phyloP scores from a whole-genome alignment of 768 basidiomycete genomes.

The Podaxis carcinomalis region DNA sequence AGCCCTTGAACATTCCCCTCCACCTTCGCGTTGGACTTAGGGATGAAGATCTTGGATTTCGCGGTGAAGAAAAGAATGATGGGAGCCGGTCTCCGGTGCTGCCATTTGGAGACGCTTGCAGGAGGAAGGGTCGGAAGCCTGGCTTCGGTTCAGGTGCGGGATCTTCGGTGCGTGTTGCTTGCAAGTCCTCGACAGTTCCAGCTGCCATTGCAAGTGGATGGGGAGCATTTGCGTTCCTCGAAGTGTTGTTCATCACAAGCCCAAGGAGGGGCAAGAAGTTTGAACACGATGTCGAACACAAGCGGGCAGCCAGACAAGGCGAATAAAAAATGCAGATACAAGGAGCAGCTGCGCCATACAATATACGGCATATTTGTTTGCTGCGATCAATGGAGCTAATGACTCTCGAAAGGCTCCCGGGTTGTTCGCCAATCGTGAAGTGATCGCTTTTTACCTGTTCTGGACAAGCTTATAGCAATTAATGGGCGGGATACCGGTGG shows the following conservation, averaged over 20 bases:
- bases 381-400: background rate
- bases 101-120: background rate
- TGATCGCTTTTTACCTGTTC: background rate
- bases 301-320: background rate
- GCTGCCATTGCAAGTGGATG: background rate
- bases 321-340: background rate
- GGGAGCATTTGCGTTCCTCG: background rate
- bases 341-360: background rate
- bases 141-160: background rate
- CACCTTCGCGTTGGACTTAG: background rate
- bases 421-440: background rate
- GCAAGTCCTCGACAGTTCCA: background rate
- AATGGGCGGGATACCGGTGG: background rate
- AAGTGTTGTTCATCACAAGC: background rate
- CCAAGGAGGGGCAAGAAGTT: background rate
- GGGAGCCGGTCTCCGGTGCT: background rate
- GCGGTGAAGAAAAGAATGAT: background rate
- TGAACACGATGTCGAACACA: background rate
- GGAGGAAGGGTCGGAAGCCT: background rate
- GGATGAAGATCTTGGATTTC: background rate
- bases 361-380: background rate
- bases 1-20: slow-evolving; percentile 15
- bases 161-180: background rate
- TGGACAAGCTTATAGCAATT: background rate
- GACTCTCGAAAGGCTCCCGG: background rate